Conservation (phyloP, 2,329 filamentous ascomycete genomes). For the Aureobasidium lini region DNA sequence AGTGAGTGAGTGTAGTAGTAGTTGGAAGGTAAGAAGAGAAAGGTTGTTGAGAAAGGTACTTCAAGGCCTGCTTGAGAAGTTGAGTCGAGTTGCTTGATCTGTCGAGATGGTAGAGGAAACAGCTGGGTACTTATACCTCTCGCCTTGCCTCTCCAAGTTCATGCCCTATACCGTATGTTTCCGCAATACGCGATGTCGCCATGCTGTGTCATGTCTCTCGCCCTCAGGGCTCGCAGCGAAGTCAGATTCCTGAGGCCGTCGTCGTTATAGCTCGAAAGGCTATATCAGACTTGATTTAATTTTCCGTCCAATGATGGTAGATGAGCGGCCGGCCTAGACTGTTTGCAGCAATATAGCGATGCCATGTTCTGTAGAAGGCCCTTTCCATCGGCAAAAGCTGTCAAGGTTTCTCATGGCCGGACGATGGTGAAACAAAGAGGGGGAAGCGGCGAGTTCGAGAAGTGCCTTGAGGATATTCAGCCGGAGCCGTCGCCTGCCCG, state of each 20-base stretch:
- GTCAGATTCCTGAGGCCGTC: not conserved
- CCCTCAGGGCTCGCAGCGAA: not conserved
- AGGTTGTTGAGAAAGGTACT: not conserved
- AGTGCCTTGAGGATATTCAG: not conserved
- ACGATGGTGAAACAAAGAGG: conserved; percentile 13
- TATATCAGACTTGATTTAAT: not conserved
- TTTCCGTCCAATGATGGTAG: conserved; percentile 6
- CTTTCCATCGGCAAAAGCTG: conserved; percentile 2
- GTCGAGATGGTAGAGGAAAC: not conserved
- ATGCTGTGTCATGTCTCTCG: not conserved
- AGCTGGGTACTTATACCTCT: not conserved
- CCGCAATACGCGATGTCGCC: not conserved
- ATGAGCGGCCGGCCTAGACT: not conserved
- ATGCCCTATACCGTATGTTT: not conserved
- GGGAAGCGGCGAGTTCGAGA: not conserved
- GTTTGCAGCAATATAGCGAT: not conserved
- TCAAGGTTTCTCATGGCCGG: not conserved
- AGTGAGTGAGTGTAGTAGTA: conserved; percentile 1
- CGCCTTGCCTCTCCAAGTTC: not conserved
- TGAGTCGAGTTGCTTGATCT: not conserved
- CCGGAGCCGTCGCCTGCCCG: not conserved
- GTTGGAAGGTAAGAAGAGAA: not conserved
- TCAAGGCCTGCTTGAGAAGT: conserved; percentile 7
- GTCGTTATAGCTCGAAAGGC: not conserved
- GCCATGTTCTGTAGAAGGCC: not conserved